A percentile compares a stretch with the other conserved stretches of the same genome.
Conservation (phyloP, 2,329 filamentous ascomycete species). For the Capronia americana region DNA sequence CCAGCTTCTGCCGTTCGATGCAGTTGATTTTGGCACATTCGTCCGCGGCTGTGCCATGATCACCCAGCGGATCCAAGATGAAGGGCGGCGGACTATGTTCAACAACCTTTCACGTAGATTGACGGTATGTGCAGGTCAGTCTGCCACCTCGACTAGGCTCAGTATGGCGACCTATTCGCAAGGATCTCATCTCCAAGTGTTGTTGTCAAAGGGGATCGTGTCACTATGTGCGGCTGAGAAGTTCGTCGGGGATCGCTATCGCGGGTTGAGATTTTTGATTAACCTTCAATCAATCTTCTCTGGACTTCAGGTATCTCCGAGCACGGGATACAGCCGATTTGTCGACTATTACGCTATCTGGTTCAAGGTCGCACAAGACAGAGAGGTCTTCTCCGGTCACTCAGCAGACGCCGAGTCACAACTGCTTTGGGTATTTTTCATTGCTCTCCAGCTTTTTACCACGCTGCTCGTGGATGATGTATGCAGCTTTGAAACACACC, state of each 20-base stretch:
- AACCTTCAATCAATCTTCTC: conserved; percentile 37
- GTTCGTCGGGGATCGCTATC: not conserved
- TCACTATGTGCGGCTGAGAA: not conserved
- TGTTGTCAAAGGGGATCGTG: conserved; percentile 7
- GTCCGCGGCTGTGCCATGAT: conserved; percentile 42
- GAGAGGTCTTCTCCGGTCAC: conserved; percentile 51
- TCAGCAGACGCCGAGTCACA: conserved; percentile 48
- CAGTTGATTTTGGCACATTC: conserved; percentile 42
- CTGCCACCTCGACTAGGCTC: not conserved
- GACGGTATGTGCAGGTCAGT: not conserved
- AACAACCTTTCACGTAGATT: not conserved
- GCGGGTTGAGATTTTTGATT: conserved; percentile 22
- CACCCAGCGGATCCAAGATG: conserved; percentile 44
- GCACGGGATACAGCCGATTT: conserved; percentile 50
- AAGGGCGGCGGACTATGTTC: conserved; percentile 22
- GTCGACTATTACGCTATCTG: conserved; percentile 47
- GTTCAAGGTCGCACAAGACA: conserved; percentile 46
- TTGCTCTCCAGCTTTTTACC: conserved; percentile 52
- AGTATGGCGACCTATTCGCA: not conserved
- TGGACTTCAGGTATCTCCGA: conserved; percentile 22
- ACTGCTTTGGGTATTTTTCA: conserved; percentile 53
- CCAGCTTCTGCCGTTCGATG: conserved; percentile 37
- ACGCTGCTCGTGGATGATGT: conserved; percentile 43
- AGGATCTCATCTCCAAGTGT: conserved; percentile 38
- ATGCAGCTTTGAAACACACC: not conserved